phyloP scores from a whole-genome alignment of 1,284 basidiomycete genomes.

The Trametes pubescens region DNA sequence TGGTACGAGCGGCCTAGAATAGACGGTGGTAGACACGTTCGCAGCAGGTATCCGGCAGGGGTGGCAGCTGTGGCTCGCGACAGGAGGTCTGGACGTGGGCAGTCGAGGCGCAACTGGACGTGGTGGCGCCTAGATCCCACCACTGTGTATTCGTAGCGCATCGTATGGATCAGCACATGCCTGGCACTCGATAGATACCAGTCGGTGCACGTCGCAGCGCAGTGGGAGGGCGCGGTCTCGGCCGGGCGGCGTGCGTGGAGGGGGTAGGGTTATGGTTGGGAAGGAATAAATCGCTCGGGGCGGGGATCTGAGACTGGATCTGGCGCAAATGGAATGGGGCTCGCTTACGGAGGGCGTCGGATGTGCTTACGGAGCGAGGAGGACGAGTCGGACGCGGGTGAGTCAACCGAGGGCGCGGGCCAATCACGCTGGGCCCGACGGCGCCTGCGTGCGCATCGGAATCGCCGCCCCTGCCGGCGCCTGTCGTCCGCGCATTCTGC shows the following conservation, averaged over 20 bases:
- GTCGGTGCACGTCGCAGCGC: background rate
- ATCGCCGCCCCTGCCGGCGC: conserved; percentile 18
- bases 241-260: background rate
- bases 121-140: conserved; percentile 12
- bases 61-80: conserved; percentile 11
- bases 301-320: conserved; percentile 20
- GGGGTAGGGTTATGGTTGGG: conserved; percentile 13
- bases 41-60: conserved; percentile 16
- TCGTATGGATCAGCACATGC: conserved; percentile 9
- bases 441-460: conserved; percentile 21
- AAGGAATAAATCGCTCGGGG: background rate
- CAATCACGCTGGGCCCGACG: conserved; percentile 25
- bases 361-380: conserved; percentile 27
- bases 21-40: conserved; percentile 17
- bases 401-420: conserved; percentile 20
- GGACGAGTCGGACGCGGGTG: conserved; percentile 22
- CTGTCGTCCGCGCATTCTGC: conserved; percentile 17
- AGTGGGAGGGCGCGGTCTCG: background rate
- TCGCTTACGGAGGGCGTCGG: conserved; percentile 31
- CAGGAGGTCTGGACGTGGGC: conserved; percentile 11
- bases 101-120: conserved; percentile 17
- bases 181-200: background rate
- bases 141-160: background rate
- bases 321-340: conserved; percentile 10
- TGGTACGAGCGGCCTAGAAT: conserved; percentile 1